Evolutionary conservation across 169 alveolate genomes (phyloP), one percentile per base, ranked within the genome.

Genomic region (Eimeria sp.): DNA sequence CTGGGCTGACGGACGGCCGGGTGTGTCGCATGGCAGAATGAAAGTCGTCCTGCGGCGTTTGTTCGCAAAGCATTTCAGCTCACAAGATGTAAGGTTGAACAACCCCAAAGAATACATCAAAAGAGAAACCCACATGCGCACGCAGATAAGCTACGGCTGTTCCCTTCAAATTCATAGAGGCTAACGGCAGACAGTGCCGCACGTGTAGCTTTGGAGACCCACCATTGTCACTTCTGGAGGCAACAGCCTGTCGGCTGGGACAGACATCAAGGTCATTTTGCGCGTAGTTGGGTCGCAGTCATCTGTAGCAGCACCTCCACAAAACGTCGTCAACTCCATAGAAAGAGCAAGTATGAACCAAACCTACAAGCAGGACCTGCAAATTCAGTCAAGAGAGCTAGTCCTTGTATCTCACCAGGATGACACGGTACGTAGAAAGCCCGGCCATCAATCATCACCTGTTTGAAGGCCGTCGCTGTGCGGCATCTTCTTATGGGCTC

Each of bases 401-500:
- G n/a, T 30, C 51, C 54, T 34, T 40, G n/a, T 25, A 34, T 63
- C 97, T 57, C 67, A 96, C 98, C 92, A 10, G 98, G 98, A 49
- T 98, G 96, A 75, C 98, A 97, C 9, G 98, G 99, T 5, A 98
- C 95, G 88, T 89, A 97, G 89, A 75, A 97, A n/a, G 90, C 91
- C 57, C 95, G 75, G 58, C 97, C 98, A 30, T 98, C 97, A 57
- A 96, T 97, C 16, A 89, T 76, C 49, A 98, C 97, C 84, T 96
- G 95, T 72, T 97, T 98, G 96, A 98, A 99, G 90, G 98, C 97
- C 9, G 97, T 97, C 2, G 99, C 99, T 7, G 95, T 94, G 95
- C 98, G 97, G 80, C 99, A 98, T 90, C 97, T 98, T 93, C 99
- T 97, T 9, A 99, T 97, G 43, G 99, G 99, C 96, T 98, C 98